Evolutionary conservation across 306 rosid species (phyloP).

Genomic region (Adenanthera pavonina): DNA sequence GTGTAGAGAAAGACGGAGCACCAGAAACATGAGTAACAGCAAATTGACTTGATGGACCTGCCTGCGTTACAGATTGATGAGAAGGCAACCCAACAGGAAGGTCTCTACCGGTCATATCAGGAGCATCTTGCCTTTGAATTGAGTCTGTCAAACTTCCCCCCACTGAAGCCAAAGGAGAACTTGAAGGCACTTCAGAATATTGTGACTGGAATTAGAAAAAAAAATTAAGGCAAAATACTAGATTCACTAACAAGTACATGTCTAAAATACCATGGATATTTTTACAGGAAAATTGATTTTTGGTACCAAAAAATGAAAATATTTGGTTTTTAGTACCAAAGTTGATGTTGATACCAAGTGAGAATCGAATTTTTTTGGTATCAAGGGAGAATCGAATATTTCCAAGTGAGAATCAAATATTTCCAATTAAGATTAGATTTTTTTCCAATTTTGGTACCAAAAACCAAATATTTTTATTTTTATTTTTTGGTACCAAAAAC

Average conservation of each 20-base stretch:
- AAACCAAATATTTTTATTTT: too few relatives aligned
- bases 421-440: too few relatives aligned
- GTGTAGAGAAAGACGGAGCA: constrained; percentile 47
- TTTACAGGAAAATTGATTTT: too few relatives aligned
- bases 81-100: constrained; percentile 50
- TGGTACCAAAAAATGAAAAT: too few relatives aligned
- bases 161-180: constrained; percentile 41
- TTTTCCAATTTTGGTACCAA: too few relatives aligned
- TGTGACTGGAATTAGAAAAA: constrained; percentile 51
- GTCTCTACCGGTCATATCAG: constrained; percentile 47
- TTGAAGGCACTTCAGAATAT: constrained; percentile 38
- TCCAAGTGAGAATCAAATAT: too few relatives aligned
- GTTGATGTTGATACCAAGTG: too few relatives aligned
- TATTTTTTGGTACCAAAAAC: too few relatives aligned
- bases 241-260: neutral
- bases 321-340: too few relatives aligned
- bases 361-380: too few relatives aligned
- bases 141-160: constrained; percentile 50
- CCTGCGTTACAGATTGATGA: constrained; percentile 46
- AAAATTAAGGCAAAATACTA: neutral
- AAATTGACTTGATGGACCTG: constrained; percentile 44
- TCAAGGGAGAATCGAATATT: too few relatives aligned
- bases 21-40: constrained; percentile 44
- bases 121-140: constrained; percentile 53
- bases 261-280: constrained; percentile 5